Evolutionary conservation across 805 yeast genomes (phyloP), one percentile per base, ranked within the genome.

Genomic region (Maudiozyma pseudohumilis): DNA sequence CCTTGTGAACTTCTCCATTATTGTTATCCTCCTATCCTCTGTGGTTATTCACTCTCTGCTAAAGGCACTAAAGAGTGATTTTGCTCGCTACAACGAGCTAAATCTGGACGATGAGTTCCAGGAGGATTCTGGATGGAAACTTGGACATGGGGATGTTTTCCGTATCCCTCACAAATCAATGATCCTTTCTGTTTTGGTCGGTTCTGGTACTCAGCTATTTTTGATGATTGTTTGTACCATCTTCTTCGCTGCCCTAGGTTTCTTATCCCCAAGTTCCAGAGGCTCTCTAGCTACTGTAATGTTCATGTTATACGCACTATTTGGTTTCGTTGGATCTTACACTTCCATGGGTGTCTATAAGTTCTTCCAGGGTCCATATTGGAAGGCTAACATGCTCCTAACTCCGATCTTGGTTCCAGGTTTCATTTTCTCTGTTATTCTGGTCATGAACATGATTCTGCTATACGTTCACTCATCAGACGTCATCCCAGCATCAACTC

Each of bases 81-180:
- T 92, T 50, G 71, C 80, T 40, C 78, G 81, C 51, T 92, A 92
- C 63, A 89, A 89, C 56, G 95, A 84, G 56, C 73, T 89, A 46
- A 86, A 83, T 55, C 70, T 89, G 50, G 92, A 83, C 55, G 86
- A 80, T 50, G 95, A 83, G 40, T 74, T 86, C 37, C 78, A 85
- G 44, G 95, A 87, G 53, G 97, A 92, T 59, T 73, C 87, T 55
- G 98, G 98, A 28, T 92, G 98, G 98, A 92, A 92, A 59, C 70
- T 92, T 46, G 80, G 87, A 28, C 94, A 88, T 52, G 97, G 96
- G 44, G 97, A 89, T 59, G 87, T 89, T 22, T 89, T 89, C 66
- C 75, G 97, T 60, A 64, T 88, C 7, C 97, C 97, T 30, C 57
- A 67, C 35, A 65, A 72, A 47, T 69, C 81, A 39, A 70, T 87